Conservation (phyloP, 352 stramenopile genomes). For the Blastocystis sp. region DNA sequence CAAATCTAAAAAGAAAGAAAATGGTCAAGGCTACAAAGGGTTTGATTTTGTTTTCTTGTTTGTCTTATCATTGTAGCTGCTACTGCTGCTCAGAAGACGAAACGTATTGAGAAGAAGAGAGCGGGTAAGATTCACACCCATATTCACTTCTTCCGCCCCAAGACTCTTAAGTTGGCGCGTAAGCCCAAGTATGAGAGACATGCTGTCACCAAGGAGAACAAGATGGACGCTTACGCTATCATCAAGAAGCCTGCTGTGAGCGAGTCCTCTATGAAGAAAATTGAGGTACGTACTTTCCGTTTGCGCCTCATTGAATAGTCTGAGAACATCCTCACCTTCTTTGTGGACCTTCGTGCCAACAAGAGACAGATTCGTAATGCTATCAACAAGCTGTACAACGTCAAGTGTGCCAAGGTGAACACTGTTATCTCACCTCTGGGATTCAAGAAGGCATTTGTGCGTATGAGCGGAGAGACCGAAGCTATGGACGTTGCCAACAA, state of each 20-base stretch:
- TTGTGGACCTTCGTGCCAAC: constrained; percentile 97
- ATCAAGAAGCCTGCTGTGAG: constrained; percentile 99
- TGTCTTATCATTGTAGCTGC: constrained; percentile 53
- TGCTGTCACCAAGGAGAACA: constrained; percentile 76
- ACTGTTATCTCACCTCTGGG: constrained; percentile 96
- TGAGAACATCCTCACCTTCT: constrained; percentile 99
- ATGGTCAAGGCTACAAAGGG: constrained; percentile 58
- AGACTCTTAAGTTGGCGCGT: constrained; percentile 86
- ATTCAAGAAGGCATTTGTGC: constrained; percentile 99
- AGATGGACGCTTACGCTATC: constrained; percentile 96
- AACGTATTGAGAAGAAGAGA: constrained; percentile 74
- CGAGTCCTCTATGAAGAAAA: constrained; percentile 99
- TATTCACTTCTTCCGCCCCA: constrained; percentile 98
- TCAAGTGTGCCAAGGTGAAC: constrained; percentile 98
- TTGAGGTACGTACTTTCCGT: constrained; percentile 72
- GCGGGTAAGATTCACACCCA: constrained; percentile 95
- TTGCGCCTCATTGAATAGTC: constrained; percentile 67
- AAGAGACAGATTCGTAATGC: constrained; percentile 99
- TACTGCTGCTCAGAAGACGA: constrained; percentile 56
- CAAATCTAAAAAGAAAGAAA: not conserved
- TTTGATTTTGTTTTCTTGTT: constrained; percentile 21
- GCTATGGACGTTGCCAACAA: constrained; percentile 98
- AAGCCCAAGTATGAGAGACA: constrained; percentile 92
- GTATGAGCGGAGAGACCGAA: constrained; percentile 95
- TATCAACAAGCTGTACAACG: constrained; percentile 97